Base-by-base conservation (phyloP, 352 stramenopile genomes). In the Globisporangium recalcitrans region DNA sequence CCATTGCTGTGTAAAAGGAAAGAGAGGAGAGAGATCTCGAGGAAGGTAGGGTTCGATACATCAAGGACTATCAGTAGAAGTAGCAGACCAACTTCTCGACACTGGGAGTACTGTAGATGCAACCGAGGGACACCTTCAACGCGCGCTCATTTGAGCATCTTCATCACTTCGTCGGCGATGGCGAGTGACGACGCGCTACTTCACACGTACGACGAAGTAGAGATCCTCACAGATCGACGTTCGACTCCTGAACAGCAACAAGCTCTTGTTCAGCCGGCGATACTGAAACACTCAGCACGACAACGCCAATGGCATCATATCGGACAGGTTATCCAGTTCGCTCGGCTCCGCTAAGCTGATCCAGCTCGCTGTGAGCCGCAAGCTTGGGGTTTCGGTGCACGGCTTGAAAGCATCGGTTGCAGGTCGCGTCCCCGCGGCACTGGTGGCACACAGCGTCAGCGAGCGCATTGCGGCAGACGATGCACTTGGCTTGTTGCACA, bases 171-270 rank as follows among this genome's bases (percentile, higher is more conserved):
- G 22, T 98, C 82, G 3, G 80, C 90, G 26, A 98, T 89, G 4
- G 87, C 83, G 2, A 98, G 74, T 6, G 79, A 93, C 13, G 87
- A 79, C 1, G 91, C 97, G 73, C 96, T 73, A 22, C 97, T n/a
- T n/a, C n/a, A n/a, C n/a, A 69, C 77, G 38, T 63, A 88, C 86
- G 63, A 69, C 69, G 54, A 99, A 91, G 26, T 84, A 84, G 71
- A 99, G 99, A 70, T 99, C 97, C 5, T 85, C 67, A 47, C 77
- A 73, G 4, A 81, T 68, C 4, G 65, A 53, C n/a, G n/a, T n/a
- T n/a, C n/a, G n/a, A n/a, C n/a, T n/a, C n/a, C n/a, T n/a, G n/a
- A n/a, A n/a, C n/a, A n/a, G n/a, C n/a, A n/a, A n/a, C n/a, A n/a
- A n/a, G n/a, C n/a, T n/a, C n/a, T n/a, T n/a, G n/a, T n/a, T n/a